Evolutionary conservation across 148 eudicot species (phyloP).

Genomic region (Gaultheria prostrata): DNA sequence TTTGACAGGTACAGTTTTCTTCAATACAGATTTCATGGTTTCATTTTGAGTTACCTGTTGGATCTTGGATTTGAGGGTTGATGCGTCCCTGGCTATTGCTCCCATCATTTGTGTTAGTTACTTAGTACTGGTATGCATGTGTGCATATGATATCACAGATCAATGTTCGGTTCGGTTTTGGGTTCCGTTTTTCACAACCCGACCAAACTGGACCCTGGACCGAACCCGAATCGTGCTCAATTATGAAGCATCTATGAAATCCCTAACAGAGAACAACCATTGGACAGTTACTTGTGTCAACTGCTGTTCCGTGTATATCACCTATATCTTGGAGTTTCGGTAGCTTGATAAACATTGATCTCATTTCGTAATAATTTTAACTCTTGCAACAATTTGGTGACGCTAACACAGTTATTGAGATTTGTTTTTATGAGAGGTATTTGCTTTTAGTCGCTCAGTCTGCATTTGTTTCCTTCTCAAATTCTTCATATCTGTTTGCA

Average conservation of each 20-base stretch:
- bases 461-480: not conserved
- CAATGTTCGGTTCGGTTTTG: too few species aligned
- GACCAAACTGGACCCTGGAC: too few species aligned
- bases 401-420: not conserved
- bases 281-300: not conserved
- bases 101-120: not conserved
- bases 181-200: too few species aligned
- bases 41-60: slow-evolving; percentile 26
- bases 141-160: not conserved
- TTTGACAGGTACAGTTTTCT: not conserved
- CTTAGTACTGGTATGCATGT: not conserved
- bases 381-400: not conserved
- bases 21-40: not conserved
- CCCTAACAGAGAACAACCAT: not conserved
- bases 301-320: not conserved
- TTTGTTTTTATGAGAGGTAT: not conserved
- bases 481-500: not conserved
- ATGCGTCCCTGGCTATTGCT: not conserved
- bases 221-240: too few species aligned
- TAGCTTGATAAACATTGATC: not conserved
- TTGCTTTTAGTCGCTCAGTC: not conserved
- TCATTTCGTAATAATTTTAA: not conserved
- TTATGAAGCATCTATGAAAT: not conserved
- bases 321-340: not conserved
- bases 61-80: not conserved